phyloP scores from a whole-genome alignment of 2,329 filamentous ascomycete genomes.

The Myotisia sp. region DNA sequence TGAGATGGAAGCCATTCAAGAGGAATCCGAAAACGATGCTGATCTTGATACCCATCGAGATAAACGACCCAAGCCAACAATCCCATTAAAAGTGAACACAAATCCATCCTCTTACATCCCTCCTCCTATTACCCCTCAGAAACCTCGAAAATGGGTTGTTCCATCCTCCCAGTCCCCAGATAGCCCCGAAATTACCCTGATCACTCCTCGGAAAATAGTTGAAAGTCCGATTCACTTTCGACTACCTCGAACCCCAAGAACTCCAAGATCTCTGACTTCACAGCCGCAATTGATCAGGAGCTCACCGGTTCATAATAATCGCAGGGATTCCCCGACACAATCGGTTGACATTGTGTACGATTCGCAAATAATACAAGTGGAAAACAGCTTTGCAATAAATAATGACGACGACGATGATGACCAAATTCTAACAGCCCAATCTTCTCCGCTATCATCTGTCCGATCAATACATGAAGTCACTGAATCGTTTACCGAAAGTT shows the following conservation, averaged over 20 bases:
- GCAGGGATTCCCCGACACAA: too few relatives aligned
- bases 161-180: constrained; percentile 32
- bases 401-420: too few relatives aligned
- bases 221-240: neutral
- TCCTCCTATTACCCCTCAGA: constrained; percentile 21
- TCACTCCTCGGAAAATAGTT: neutral
- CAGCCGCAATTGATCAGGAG: too few relatives aligned
- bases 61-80: neutral
- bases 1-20: constrained; percentile 6
- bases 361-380: too few relatives aligned
- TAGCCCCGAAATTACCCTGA: constrained; percentile 23
- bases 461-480: neutral
- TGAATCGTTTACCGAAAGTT: too few relatives aligned
- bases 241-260: neutral
- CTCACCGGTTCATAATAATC: too few relatives aligned
- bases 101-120: neutral
- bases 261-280: too few relatives aligned
- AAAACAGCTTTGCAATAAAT: too few relatives aligned
- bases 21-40: constrained; percentile 3
- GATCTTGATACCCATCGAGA: constrained; percentile 1
- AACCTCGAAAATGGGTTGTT: constrained; percentile 21
- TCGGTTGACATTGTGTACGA: too few relatives aligned
- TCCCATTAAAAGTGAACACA: neutral
- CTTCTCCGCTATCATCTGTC: neutral
- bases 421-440: too few relatives aligned